Conservation (phyloP, 805 yeast species). For the Nakazawaea wyomingensis region DNA sequence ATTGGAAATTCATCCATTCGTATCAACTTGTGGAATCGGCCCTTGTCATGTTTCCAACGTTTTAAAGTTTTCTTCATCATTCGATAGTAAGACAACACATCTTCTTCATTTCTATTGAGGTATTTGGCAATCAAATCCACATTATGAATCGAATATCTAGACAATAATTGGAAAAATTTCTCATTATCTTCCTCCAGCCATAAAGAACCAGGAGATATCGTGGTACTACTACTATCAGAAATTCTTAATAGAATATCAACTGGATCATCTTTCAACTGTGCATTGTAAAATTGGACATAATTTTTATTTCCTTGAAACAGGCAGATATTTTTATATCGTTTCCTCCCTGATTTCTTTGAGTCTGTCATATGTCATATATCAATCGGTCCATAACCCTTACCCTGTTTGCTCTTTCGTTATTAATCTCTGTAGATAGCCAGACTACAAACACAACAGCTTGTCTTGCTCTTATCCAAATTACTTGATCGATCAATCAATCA, state of each 20-base stretch:
- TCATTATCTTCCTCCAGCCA: slow-evolving; percentile 51
- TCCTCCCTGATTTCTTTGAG: not conserved
- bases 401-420: too few relatives aligned
- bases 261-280: not conserved
- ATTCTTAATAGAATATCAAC: too few relatives aligned
- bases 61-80: slow-evolving; percentile 27
- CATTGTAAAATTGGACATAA: slow-evolving; percentile 10
- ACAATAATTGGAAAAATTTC: slow-evolving; percentile 42
- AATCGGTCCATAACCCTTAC: too few relatives aligned
- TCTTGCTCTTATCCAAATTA: too few relatives aligned
- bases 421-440: too few relatives aligned
- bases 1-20: slow-evolving; percentile 44
- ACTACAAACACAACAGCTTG: too few relatives aligned
- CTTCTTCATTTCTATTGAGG: slow-evolving; percentile 36
- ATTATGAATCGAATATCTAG: slow-evolving; percentile 45
- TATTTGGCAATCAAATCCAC: slow-evolving; percentile 33
- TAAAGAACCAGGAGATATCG: too few relatives aligned
- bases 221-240: too few relatives aligned
- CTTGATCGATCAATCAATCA: too few relatives aligned
- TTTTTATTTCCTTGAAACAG: slow-evolving; percentile 1
- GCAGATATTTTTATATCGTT: not conserved
- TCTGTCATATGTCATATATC: not conserved
- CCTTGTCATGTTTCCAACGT: slow-evolving; percentile 20
- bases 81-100: slow-evolving; percentile 41
- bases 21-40: slow-evolving; percentile 20